Evolutionary conservation across 75 land plant genomes (phyloP), one percentile per base, ranked within the genome.

Genomic region (Isoetes taiwanensis): DNA sequence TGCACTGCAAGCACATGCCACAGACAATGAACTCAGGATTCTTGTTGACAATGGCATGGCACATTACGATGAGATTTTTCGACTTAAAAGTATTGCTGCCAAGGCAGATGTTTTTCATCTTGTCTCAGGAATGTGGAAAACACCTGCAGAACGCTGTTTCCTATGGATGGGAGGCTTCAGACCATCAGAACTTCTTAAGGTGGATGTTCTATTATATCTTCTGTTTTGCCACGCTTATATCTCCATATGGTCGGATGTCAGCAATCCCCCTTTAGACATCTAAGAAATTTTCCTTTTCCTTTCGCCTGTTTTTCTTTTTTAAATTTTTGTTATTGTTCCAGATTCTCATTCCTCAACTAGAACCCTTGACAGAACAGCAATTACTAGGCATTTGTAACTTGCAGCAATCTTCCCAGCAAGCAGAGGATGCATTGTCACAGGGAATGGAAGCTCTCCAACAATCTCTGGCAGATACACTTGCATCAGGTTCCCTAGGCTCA

Each of bases 111-210:
- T 85, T 30, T 89, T 89, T 50, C 84, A 85, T 62, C 57, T 89
- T 10, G 78, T 82, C 56, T 89, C 96, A 19, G 96, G 96, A 52
- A 77, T 77, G 74, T 89, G 96, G 96, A 82, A 66, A 40, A 79
- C 96, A 30, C 55, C 82, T 54, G 77, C 91, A 12, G 96, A 89
- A 33, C 80, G 86, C 2, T 85, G 84, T 41, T 89, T 85, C 54
- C 78, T 77, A 35, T 89, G 96, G 96, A 85, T 89, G 63, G 96
- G 96, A 26, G 96, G 96, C 37, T 85, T 81, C 61, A 83, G 96
- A 23, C 96, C 96, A 30, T 89, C 96, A 29, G 96, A 89, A 57
- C 78, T 89, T 41, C 59, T 89, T 32, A 82, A 85, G 79, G 96
- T 89, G 54, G 42, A 6, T 65, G 6, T 23, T 19, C 21, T 14